phyloP scores from a whole-genome alignment of 1,284 basidiomycete species.

The Trichosporon coremiiforme region DNA sequence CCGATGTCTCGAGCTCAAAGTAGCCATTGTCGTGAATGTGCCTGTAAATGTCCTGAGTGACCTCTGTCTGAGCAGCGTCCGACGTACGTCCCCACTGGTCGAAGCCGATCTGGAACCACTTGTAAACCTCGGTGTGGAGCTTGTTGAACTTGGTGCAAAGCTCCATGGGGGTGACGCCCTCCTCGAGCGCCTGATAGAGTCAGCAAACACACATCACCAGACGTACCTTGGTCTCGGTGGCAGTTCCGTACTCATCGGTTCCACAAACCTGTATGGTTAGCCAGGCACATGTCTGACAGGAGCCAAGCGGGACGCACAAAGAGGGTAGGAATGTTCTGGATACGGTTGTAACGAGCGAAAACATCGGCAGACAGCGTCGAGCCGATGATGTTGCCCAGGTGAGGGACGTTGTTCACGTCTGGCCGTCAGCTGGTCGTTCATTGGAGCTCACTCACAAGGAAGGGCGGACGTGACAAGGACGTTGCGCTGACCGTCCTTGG shows the following conservation, averaged over 20 bases:
- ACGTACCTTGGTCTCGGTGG: conserved; percentile 76
- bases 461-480: conserved; percentile 93
- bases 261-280: conserved; percentile 78
- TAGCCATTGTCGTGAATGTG: conserved; percentile 76
- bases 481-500: conserved; percentile 80
- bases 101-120: conserved; percentile 70
- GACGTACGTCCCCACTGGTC: conserved; percentile 97
- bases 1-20: conserved; percentile 78
- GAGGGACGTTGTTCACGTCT: conserved; percentile 97
- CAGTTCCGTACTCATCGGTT: conserved; percentile 98
- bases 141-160: conserved; percentile 93
- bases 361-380: conserved; percentile 85
- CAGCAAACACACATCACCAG: not conserved
- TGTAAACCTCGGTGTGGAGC: conserved; percentile 88
- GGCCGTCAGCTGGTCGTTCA: conserved; percentile 1
- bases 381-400: conserved; percentile 99
- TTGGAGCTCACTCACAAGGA: conserved; percentile 62
- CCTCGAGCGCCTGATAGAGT: conserved; percentile 79
- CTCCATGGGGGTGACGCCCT: conserved; percentile 80
- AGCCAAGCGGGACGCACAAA: conserved; percentile 42
- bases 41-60: conserved; percentile 82
- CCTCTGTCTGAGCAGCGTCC: conserved; percentile 87
- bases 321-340: conserved; percentile 59
- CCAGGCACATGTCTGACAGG: conserved; percentile 57
- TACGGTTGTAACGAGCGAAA: conserved; percentile 77